A percentile compares a stretch with the other conserved stretches of the same genome.
Conservation (phyloP, 1,284 basidiomycete species). For the Leccinum idahoense region DNA sequence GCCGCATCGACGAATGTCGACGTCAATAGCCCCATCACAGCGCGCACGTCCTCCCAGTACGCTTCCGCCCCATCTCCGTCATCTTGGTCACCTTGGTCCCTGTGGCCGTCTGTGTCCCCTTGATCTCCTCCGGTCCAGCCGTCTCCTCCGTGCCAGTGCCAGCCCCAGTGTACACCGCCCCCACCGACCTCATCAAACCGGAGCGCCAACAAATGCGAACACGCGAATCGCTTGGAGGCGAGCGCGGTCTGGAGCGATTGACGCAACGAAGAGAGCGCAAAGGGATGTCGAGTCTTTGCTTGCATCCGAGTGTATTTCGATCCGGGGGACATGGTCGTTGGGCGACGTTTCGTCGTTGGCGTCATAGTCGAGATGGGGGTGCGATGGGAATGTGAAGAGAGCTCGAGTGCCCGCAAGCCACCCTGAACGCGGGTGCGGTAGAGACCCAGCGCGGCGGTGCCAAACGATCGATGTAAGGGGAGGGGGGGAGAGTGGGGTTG, state of each 20-base stretch:
- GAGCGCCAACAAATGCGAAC: slow-evolving; percentile 69
- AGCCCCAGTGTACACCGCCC: neutral
- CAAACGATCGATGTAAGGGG: too few relatives aligned
- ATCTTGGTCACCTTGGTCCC: neutral
- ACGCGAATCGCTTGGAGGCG: slow-evolving; percentile 67
- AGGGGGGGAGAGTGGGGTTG: too few relatives aligned
- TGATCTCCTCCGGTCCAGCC: too few relatives aligned
- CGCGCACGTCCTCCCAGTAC: slow-evolving; percentile 78
- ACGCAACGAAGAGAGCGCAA: slow-evolving; percentile 59
- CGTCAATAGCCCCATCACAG: slow-evolving; percentile 63
- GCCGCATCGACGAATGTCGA: slow-evolving; percentile 62
- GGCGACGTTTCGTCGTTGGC: slow-evolving; percentile 12
- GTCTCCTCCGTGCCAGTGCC: neutral
- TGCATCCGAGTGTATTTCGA: slow-evolving; percentile 59
- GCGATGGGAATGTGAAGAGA: slow-evolving; percentile 17
- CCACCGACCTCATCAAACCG: slow-evolving; percentile 45
- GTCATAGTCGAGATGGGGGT: slow-evolving; percentile 25
- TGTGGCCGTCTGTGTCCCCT: neutral
- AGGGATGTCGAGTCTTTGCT: slow-evolving; percentile 45
- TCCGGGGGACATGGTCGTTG: slow-evolving; percentile 37
- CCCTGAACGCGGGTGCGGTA: slow-evolving; percentile 47
- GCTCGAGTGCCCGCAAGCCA: slow-evolving; percentile 44
- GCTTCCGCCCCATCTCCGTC: slow-evolving; percentile 51
- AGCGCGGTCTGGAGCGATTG: slow-evolving; percentile 58
- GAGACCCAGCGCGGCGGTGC: slow-evolving; percentile 27